A percentile compares a stretch with the other conserved stretches of the same genome.
Conservation (phyloP, 2,329 filamentous ascomycete genomes). For the Pestalotiopsis fici region DNA sequence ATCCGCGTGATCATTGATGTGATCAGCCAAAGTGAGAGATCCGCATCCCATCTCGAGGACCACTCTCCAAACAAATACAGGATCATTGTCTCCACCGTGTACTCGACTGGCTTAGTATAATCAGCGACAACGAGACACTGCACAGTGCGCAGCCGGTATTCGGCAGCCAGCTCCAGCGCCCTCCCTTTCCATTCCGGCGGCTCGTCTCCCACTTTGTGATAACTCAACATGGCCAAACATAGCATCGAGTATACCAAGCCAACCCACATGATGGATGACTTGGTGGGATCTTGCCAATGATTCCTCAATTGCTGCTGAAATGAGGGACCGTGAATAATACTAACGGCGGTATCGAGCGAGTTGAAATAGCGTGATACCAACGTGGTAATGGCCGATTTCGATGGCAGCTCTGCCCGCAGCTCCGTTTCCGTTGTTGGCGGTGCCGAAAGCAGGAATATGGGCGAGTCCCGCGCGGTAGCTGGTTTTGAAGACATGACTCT, state of each 20-base stretch:
- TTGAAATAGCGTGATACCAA: slow-evolving; percentile 91
- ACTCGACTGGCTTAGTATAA: slow-evolving; percentile 72
- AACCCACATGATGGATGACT: slow-evolving; percentile 76
- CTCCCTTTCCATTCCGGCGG: slow-evolving; percentile 76
- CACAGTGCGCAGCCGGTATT: slow-evolving; percentile 72
- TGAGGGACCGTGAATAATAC: slow-evolving; percentile 79
- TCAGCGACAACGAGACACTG: slow-evolving; percentile 77
- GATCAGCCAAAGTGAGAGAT: slow-evolving; percentile 65
- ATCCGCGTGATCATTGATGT: slow-evolving; percentile 56
- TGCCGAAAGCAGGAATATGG: slow-evolving; percentile 78
- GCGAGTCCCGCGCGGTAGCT: slow-evolving; percentile 60
- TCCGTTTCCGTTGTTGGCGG: slow-evolving; percentile 73
- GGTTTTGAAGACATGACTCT: slow-evolving; percentile 72
- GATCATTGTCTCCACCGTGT: slow-evolving; percentile 78
- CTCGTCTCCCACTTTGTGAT: slow-evolving; percentile 78
- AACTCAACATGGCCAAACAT: slow-evolving; percentile 76
- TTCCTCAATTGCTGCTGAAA: slow-evolving; percentile 72
- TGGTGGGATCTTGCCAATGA: slow-evolving; percentile 72
- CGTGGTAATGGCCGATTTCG: slow-evolving; percentile 80
- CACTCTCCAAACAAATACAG: slow-evolving; percentile 78
- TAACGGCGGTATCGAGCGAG: slow-evolving; percentile 70
- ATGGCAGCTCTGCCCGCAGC: slow-evolving; percentile 76
- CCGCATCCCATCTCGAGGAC: slow-evolving; percentile 71
- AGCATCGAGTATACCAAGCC: slow-evolving; percentile 77
- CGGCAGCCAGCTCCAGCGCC: slow-evolving; percentile 57